Percentiles rank a stretch among this genome's conserved stretches.
Conservation (phyloP, 306 rosid genomes). For the Gleditsia sinensis region DNA sequence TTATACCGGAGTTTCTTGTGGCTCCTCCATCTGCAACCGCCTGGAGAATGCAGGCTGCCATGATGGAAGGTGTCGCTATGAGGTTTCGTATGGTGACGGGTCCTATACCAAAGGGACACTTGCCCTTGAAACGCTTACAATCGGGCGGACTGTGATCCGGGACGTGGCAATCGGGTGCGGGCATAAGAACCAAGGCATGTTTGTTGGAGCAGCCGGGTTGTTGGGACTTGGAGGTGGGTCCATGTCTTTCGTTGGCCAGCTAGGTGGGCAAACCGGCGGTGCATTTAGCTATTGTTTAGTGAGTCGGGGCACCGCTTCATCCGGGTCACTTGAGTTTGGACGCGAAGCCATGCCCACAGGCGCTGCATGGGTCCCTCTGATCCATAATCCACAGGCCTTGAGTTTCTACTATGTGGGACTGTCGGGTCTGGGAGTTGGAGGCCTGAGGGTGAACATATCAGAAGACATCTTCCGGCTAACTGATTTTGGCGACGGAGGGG, state of each 20-base stretch:
- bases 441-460: slow-evolving; percentile 56
- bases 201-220: slow-evolving; percentile 91
- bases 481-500: slow-evolving; percentile 75
- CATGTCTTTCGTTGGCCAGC: slow-evolving; percentile 91
- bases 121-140: slow-evolving; percentile 78
- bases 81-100: slow-evolving; percentile 90
- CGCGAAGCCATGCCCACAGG: slow-evolving; percentile 85
- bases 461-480: slow-evolving; percentile 58
- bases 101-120: slow-evolving; percentile 92
- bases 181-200: slow-evolving; percentile 89
- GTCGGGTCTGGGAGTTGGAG: slow-evolving; percentile 86
- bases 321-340: slow-evolving; percentile 78
- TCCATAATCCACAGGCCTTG: slow-evolving; percentile 60
- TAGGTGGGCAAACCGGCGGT: slow-evolving; percentile 83
- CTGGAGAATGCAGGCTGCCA: slow-evolving; percentile 73
- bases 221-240: slow-evolving; percentile 92
- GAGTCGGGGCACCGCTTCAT: slow-evolving; percentile 62
- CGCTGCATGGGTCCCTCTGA: slow-evolving; percentile 80
- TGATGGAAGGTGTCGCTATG: slow-evolving; percentile 77
- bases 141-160: slow-evolving; percentile 67
- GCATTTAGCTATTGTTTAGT: slow-evolving; percentile 81
- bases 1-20: slow-evolving; percentile 68
- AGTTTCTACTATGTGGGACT: slow-evolving; percentile 83
- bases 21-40: slow-evolving; percentile 72
- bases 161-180: slow-evolving; percentile 94